Base-by-base conservation (phyloP, 2,329 filamentous ascomycete genomes). In the Sporothrix protearum region DNA sequence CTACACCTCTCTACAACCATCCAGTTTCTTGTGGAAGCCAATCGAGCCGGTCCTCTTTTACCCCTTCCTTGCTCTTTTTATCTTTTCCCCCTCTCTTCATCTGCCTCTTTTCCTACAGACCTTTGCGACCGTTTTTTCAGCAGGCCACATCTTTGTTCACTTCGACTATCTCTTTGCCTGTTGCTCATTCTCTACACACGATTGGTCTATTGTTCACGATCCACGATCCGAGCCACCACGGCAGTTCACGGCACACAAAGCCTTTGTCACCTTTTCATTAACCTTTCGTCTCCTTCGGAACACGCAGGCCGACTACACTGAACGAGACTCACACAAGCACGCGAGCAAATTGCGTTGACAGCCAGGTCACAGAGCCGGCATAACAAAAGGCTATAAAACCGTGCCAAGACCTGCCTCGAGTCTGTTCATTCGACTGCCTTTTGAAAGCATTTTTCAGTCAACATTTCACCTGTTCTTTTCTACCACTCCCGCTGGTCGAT, bases 341-440 rank as follows among this genome's bases (percentile, higher is more conserved):
- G 14, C 61, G 64, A 30, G 22, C 53, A 59, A 33, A 12, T 22
- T 47, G 68, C 53, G 45, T 69, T 69, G 36, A 69, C 67, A 57
- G n/a, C 67, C 12, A 55, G 28, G 67, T 28, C 9, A 69, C 51
- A 59, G 25, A 47, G 25, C 22, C 68, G 36, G 51, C 51, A 69
- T 53, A 10, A 33, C 25, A 45, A 36, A 57, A 42, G 36, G n/a
- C 12, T 47, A 59, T 59, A 59, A 45, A 59, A 47, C 51, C 53
- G 51, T 68, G 68, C 68, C 68, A 69, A 69, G 64, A 72, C 51
- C 33, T 70, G 30, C 30, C 42, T 53, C 57, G 68, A 59, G 19
- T 5, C 61, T 49, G 42, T 61, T 66, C 61, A 66, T 33, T 49
- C 42, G 42, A 30, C 61, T 22, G 14, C 14, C 51, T 39, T 22